phyloP scores from a whole-genome alignment of 257 asterid genomes.

The Solanum microdontum region DNA sequence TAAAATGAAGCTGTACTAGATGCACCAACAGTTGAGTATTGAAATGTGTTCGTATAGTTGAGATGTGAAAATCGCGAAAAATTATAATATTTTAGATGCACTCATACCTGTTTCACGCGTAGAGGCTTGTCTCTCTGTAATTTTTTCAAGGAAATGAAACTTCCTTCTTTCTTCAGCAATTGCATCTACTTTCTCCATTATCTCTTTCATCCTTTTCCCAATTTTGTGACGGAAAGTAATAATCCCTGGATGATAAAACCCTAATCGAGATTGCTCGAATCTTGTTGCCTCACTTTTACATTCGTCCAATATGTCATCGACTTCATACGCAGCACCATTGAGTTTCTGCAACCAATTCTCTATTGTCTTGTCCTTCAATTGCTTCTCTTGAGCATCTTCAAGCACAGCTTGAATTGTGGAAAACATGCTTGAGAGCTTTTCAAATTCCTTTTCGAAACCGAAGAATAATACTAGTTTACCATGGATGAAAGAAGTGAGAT shows the following conservation, averaged over 20 bases:
- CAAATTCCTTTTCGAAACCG: neutral
- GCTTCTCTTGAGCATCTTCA: neutral
- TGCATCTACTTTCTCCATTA: neutral
- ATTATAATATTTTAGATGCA: neutral
- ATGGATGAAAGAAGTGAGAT: neutral
- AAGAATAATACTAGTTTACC: neutral
- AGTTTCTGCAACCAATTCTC: neutral
- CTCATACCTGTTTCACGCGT: neutral
- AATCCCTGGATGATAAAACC: neutral
- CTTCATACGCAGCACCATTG: neutral
- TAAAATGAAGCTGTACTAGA: neutral
- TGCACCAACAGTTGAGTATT: neutral
- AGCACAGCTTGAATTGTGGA: neutral
- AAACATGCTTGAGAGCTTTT: neutral
- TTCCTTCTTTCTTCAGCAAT: conserved; percentile 10
- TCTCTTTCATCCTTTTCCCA: neutral
- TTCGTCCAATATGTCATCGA: neutral
- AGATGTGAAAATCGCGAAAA: neutral
- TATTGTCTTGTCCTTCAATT: neutral
- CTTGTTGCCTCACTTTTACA: neutral
- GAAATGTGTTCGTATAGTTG: neutral
- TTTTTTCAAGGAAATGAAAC: conserved; percentile 4
- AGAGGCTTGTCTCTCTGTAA: neutral
- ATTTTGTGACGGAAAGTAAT: conserved; percentile 2
- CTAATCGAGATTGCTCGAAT: neutral